Percentiles rank a stretch among this genome's conserved stretches.
These are phyloP conservation scores for Sporothrix brasiliensis DNA, from an alignment of 2,329 filamentous ascomycete species.

Conservation along the genomic window DNA sequence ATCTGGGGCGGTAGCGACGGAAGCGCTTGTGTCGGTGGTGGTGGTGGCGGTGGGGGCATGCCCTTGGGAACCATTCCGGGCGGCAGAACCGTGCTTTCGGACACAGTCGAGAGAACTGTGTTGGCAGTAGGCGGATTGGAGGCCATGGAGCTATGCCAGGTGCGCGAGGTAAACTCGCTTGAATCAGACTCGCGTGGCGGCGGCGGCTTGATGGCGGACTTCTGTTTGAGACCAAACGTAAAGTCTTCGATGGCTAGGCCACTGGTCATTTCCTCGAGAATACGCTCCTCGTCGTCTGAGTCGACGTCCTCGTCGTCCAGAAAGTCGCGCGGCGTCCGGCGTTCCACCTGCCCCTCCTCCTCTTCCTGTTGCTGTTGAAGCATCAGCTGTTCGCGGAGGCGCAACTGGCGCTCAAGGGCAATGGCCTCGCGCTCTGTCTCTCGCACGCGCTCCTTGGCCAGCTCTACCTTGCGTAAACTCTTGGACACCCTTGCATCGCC, in stretches of 20 bases:
- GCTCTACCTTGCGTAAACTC: constrained; percentile 67
- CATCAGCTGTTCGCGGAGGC: constrained; percentile 47
- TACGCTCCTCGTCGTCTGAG: constrained; percentile 72
- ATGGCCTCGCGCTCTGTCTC: constrained; percentile 73
- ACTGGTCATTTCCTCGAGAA: constrained; percentile 84
- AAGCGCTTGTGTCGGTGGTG: constrained; percentile 55
- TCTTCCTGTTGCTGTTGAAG: constrained; percentile 50
- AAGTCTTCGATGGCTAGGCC: constrained; percentile 84
- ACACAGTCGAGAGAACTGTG: constrained; percentile 71
- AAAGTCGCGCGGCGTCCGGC: constrained; percentile 58
- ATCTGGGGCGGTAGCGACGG: constrained; percentile 52
- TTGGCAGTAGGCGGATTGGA: constrained; percentile 68
- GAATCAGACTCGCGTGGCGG: constrained; percentile 80
- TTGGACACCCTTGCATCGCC: constrained; percentile 54
- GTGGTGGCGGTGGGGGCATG: constrained; percentile 50
- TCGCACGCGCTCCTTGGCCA: constrained; percentile 74
- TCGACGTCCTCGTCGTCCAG: constrained; percentile 59
- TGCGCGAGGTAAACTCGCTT: constrained; percentile 73
- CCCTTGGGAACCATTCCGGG: constrained; percentile 39
- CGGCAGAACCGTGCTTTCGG: constrained; percentile 54
- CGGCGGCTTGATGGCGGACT: constrained; percentile 60
- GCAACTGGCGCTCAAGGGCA: constrained; percentile 61
- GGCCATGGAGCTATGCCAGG: constrained; percentile 77
- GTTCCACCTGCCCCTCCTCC: constrained; percentile 43
- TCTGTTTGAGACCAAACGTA: constrained; percentile 64